Evolutionary conservation across 768 basidiomycete species (phyloP).

Genomic region (Dioszegia crocea): DNA sequence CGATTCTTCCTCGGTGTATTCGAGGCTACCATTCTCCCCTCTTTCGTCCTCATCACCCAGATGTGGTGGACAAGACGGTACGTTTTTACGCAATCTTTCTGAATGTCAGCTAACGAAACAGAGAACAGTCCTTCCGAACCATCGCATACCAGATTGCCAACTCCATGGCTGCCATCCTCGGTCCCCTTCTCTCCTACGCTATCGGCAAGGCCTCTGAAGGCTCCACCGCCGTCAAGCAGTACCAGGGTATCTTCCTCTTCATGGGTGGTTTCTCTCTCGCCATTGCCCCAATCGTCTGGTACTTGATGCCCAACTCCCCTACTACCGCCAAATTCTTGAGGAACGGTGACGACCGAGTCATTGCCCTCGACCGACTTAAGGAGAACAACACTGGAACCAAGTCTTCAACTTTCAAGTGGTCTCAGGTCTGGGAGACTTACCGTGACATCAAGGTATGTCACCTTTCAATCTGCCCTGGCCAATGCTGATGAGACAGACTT

Average conservation of each 20-base stretch:
- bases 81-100: neutral
- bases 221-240: constrained; percentile 15
- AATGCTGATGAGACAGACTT: constrained; percentile 19
- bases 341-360: constrained; percentile 41
- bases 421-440: constrained; percentile 42
- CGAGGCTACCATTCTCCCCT: constrained; percentile 56
- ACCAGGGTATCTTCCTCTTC: constrained; percentile 46
- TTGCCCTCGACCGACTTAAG: constrained; percentile 44
- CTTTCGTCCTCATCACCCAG: constrained; percentile 55
- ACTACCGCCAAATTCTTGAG: constrained; percentile 44
- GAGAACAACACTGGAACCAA: constrained; percentile 48
- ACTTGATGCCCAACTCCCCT: constrained; percentile 42
- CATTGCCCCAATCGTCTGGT: constrained; percentile 37
- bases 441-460: constrained; percentile 31
- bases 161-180: constrained; percentile 28
- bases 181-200: constrained; percentile 37
- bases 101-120: constrained; percentile 1
- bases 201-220: constrained; percentile 23
- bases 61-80: constrained; percentile 43
- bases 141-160: constrained; percentile 48
- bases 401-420: constrained; percentile 39
- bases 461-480: neutral
- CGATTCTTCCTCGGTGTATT: constrained; percentile 50
- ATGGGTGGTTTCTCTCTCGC: constrained; percentile 39
- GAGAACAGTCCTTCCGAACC: constrained; percentile 28